Conservation (phyloP, 2,329 filamentous ascomycete genomes). For the Fusarium sp. region DNA sequence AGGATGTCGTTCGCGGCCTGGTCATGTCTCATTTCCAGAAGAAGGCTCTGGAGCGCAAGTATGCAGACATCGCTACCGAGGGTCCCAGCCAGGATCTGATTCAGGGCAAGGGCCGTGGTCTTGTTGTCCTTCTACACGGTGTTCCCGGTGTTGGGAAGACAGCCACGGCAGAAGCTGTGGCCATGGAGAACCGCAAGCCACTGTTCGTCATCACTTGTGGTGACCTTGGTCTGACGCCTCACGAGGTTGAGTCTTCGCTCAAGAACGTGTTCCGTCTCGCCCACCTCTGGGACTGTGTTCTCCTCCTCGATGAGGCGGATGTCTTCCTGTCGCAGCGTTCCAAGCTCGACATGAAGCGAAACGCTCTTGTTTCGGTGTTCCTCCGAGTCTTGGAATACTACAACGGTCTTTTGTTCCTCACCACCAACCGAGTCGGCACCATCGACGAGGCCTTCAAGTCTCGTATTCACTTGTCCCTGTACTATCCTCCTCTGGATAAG, state of each 20-base stretch:
- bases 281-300: constrained; percentile 52
- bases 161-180: constrained; percentile 57
- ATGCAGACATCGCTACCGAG: constrained; percentile 44
- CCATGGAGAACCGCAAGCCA: constrained; percentile 56
- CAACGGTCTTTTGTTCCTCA: constrained; percentile 60
- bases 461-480: constrained; percentile 58
- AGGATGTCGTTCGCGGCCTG: constrained; percentile 54
- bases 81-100: constrained; percentile 55
- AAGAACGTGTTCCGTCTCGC: constrained; percentile 58
- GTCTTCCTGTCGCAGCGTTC: constrained; percentile 49
- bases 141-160: constrained; percentile 63
- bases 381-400: constrained; percentile 61
- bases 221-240: constrained; percentile 56
- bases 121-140: constrained; percentile 60
- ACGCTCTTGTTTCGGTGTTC: constrained; percentile 57
- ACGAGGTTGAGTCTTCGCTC: constrained; percentile 55
- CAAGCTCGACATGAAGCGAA: constrained; percentile 48
- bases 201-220: constrained; percentile 63
- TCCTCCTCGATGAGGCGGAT: constrained; percentile 53
- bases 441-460: constrained; percentile 64
- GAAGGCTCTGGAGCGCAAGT: constrained; percentile 51
- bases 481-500: constrained; percentile 55
- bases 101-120: constrained; percentile 57
- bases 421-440: constrained; percentile 61
- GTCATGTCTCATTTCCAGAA: constrained; percentile 56